Conservation (phyloP, 192 early-diverging fungal genomes). For the Tieghemiomyces parasiticus region DNA sequence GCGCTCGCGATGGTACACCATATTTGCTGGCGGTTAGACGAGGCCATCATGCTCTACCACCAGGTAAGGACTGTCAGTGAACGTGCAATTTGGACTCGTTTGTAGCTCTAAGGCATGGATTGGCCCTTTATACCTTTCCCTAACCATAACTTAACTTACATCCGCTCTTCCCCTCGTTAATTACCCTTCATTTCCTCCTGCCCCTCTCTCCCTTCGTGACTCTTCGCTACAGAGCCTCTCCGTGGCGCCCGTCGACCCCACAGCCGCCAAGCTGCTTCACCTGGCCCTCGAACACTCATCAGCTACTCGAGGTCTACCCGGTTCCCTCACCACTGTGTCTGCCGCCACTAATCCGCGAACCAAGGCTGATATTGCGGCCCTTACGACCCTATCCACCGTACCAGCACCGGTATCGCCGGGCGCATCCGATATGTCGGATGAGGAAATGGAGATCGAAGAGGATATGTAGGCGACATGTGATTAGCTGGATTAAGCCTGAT, state of each 20-base stretch:
- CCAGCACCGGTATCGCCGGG: not conserved
- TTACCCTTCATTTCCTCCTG: too few species aligned
- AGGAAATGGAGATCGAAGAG: conserved; percentile 6
- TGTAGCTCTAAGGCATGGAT: not conserved
- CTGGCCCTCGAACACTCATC: conserved; percentile 21
- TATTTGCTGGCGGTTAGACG: conserved; percentile 24
- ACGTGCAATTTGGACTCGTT: not conserved
- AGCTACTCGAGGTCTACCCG: not conserved
- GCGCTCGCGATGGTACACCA: conserved; percentile 43
- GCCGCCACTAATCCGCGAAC: not conserved
- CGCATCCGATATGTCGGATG: not conserved
- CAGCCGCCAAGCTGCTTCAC: conserved; percentile 23
- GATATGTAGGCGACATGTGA: too few species aligned
- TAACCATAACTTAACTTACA: not conserved
- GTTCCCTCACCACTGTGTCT: not conserved
- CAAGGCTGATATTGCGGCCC: not conserved
- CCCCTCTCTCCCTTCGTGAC: not conserved
- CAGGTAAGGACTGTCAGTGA: conserved; percentile 14
- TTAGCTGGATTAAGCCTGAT: too few species aligned
- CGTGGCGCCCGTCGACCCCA: conserved; percentile 21
- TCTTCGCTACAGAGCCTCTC: conserved; percentile 15
- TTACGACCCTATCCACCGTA: not conserved
- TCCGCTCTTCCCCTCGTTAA: not conserved
- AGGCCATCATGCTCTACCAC: conserved; percentile 42
- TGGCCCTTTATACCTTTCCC: not conserved